Percentiles rank a stretch among this genome's conserved stretches.
Evolutionary conservation across 2,329 filamentous ascomycete species (phyloP).

Genomic region (Parasarocladium wereldwijsianum): DNA sequence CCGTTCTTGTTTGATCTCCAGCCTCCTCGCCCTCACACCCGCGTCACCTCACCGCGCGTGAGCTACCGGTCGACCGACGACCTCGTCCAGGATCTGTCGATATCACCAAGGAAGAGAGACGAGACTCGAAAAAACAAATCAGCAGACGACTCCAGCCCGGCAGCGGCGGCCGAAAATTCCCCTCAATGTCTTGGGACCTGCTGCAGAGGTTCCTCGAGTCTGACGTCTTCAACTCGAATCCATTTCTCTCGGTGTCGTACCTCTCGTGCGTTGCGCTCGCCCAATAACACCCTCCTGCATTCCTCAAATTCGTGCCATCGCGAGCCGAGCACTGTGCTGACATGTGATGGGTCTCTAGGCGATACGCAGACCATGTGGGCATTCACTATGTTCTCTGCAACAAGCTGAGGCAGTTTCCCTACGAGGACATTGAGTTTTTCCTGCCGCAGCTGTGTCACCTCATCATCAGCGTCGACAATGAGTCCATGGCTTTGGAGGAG

Average conservation of each 20-base stretch:
- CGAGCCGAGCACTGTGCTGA: too few relatives aligned
- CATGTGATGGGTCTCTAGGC: constrained; percentile 31
- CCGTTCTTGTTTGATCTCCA: too few relatives aligned
- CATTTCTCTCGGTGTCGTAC: constrained; percentile 78
- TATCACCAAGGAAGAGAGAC: too few relatives aligned
- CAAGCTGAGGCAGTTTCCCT: constrained; percentile 77
- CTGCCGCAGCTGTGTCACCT: constrained; percentile 78
- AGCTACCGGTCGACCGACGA: too few relatives aligned
- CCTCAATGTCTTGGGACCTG: constrained; percentile 67
- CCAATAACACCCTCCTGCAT: constrained; percentile 5
- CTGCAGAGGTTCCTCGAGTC: constrained; percentile 84
- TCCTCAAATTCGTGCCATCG: too few relatives aligned
- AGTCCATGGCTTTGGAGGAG: constrained; percentile 82
- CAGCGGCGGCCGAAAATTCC: too few relatives aligned
- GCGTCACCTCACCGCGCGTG: too few relatives aligned
- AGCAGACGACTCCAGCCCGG: too few relatives aligned
- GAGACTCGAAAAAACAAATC: too few relatives aligned
- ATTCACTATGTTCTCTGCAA: constrained; percentile 82
- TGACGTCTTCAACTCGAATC: constrained; percentile 86
- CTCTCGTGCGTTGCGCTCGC: constrained; percentile 50
- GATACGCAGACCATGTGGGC: constrained; percentile 79
- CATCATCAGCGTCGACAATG: constrained; percentile 76
- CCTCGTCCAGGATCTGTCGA: too few relatives aligned
- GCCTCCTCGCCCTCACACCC: too few relatives aligned
- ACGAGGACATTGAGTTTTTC: constrained; percentile 89